Evolutionary conservation across 2,329 filamentous ascomycete species (phyloP), one percentile per base, ranked within the genome.

Genomic region (Fusarium praegraminearum): DNA sequence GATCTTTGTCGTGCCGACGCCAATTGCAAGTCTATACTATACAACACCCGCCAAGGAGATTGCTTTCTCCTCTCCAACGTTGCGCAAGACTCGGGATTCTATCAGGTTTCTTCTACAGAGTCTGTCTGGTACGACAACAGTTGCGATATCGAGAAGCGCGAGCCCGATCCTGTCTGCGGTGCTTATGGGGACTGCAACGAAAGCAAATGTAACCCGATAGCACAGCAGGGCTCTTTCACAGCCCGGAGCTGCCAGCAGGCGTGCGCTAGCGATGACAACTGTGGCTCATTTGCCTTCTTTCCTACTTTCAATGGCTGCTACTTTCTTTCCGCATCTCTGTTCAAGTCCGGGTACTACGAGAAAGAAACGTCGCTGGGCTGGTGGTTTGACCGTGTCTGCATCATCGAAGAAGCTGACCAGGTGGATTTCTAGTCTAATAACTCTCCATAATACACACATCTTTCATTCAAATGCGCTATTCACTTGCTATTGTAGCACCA

Each of bases 21-120:
- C 3, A 28, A 46, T 46, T 46, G 43, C 43, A 46, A 46, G 26
- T 46, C 44, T 9, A 46, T 46, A 30, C 5, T 46, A 20, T 46
- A 46, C 18, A 20, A 46, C 44, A 46, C 15, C 44, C 12, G 15
- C 13, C 7, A 10, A 20, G 44, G 44, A 5, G 3, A 46, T 4
- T 46, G 44, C 26, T 46, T 46, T 15, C 44, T 46, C 8, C 30
- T 20, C 5, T 6, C 26, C 0, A 30, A 46, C 10, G 10, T 46
- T n/a, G 26, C 44, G 10, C 26, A 30, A 46, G 44, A 46, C 44
- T 20, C 44, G 9, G 44, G 5, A 20, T 46, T 46, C 3, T 46
- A 46, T 13, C 18, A 12, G 20, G 13, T 20, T 7, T 46, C 44
- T 7, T 15, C 18, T 16, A 11, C 26, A 11, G 5, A 4, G 12